Percentiles rank a stretch among this genome's conserved stretches.
Evolutionary conservation across 2,329 filamentous ascomycete species (phyloP).

Genomic region (Hirsutella minnesotensis): DNA sequence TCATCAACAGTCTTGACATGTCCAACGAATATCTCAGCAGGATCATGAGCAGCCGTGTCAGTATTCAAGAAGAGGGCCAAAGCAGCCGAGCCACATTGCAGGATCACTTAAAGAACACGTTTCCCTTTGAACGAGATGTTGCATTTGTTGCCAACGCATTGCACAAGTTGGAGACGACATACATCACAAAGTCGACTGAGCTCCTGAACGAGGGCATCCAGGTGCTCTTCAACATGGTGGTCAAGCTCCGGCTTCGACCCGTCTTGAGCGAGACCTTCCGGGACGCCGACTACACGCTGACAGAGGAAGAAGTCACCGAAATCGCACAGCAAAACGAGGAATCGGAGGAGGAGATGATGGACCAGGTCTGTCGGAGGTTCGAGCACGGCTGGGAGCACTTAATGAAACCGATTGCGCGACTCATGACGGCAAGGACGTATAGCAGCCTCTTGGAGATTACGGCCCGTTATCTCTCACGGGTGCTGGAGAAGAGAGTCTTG

Average conservation of each 20-base stretch:
- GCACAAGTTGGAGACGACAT: constrained; percentile 55
- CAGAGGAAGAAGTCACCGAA: constrained; percentile 48
- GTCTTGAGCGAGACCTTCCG: constrained; percentile 83
- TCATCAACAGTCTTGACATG: constrained; percentile 92
- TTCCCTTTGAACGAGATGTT: constrained; percentile 71
- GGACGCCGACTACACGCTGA: constrained; percentile 74
- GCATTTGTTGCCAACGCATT: constrained; percentile 57
- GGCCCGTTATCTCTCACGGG: constrained; percentile 59
- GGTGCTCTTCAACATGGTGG: constrained; percentile 77
- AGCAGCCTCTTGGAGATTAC: constrained; percentile 64
- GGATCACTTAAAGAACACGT: constrained; percentile 48
- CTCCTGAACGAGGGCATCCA: constrained; percentile 74
- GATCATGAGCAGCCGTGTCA: constrained; percentile 63
- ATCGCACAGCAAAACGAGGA: constrained; percentile 41
- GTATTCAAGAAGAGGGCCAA: constrained; percentile 27
- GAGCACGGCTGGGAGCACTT: constrained; percentile 76
- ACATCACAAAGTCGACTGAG: constrained; percentile 68
- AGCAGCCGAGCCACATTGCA: constrained; percentile 22
- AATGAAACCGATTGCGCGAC: constrained; percentile 70
- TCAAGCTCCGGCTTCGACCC: constrained; percentile 74
- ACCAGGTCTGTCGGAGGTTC: constrained; percentile 68
- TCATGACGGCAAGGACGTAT: constrained; percentile 71
- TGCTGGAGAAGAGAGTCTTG: constrained; percentile 82
- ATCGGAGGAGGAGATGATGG: constrained; percentile 41
- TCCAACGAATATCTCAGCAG: constrained; percentile 82